Evolutionary conservation across 495 filamentous ascomycete genomes (phyloP), one percentile per base, ranked within the genome.

Genomic region (Cenococcum geophilum): DNA sequence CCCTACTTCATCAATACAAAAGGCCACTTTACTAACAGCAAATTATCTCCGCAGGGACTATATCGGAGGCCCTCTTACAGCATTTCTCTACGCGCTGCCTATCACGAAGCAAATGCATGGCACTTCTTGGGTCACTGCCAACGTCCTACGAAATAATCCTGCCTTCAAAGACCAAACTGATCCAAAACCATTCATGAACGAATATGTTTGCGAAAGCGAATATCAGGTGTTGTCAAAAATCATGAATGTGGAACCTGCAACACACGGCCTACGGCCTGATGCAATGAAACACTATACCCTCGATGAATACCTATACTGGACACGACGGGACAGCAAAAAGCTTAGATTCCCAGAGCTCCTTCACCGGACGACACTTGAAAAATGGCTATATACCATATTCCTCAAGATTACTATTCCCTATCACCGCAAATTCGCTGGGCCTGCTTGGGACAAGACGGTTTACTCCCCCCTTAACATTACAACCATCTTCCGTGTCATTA

Each of bases 401-500:
- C 64, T 76, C 57, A 77, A 76, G 52, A 65, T 74, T 48, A 70
- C 65, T 14, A 49, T 75, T 20, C 73, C 71, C 4, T 67, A 61
- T 32, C 40, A 53, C 5, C 66, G 67, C 1, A 34, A 18, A 1
- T 9, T 49, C 16, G 22, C 16, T 9, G 45, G 16, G 5, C n/a
- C 14, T 22, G 22, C 6, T 49, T 16, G 18, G 18, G 18, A 20
- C 22, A 18, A 1, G 18, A 1, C 22, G 10, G 10, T 47, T 21
- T 57, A 65, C 18, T 65, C 68, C 4, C 73, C 75, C 6, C 58
- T 73, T 8, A 75, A 75, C 48, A 60, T 72, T 22, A 71, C 68
- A 1, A 60, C 51, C 21, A 68, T 75, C 47, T 21, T 75, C 20
- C 70, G 68, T 12, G 62, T 74, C n/a, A 52, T 75, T 1, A 55